A percentile compares a stretch with the other conserved stretches of the same genome.
Evolutionary conservation across 2,329 filamentous ascomycete species (phyloP).

Genomic region (Fusarium neocosmosporiellum): DNA sequence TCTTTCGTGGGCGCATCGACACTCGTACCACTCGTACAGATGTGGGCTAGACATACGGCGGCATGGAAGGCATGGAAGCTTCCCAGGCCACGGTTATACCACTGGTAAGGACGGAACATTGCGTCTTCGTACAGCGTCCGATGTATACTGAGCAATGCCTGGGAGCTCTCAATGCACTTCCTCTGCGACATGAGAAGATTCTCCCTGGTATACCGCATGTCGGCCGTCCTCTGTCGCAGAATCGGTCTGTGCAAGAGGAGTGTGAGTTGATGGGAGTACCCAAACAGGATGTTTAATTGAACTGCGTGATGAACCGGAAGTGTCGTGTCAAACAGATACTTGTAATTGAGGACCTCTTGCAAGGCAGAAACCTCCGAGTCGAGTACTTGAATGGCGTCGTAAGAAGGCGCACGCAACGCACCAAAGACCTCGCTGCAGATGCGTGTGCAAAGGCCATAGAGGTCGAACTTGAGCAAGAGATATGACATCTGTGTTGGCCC

Average conservation of each 20-base stretch:
- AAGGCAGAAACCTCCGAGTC: neutral
- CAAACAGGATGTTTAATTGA: constrained; percentile 26
- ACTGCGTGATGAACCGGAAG: constrained; percentile 8
- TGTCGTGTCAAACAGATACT: constrained; percentile 1
- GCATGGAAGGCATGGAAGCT: constrained; percentile 29
- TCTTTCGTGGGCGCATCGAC: neutral
- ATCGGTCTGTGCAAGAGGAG: constrained; percentile 22
- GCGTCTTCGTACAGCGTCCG: neutral
- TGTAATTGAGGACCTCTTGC: neutral
- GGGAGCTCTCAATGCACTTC: neutral
- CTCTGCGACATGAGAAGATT: neutral
- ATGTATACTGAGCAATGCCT: neutral
- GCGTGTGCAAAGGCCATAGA: neutral
- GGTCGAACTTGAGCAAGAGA: neutral
- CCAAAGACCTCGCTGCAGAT: neutral
- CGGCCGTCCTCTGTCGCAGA: constrained; percentile 1
- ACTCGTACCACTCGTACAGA: neutral
- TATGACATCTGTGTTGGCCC: neutral
- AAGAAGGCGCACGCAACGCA: neutral
- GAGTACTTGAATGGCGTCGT: neutral
- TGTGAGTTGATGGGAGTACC: constrained; percentile 24
- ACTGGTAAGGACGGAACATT: constrained; percentile 16
- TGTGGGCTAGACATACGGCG: constrained; percentile 10
- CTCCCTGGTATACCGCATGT: neutral
- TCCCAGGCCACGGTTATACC: constrained; percentile 25